A percentile compares a stretch with the other conserved stretches of the same genome.
Evolutionary conservation across 257 asterid species (phyloP).

Genomic region (Solanum microdontum): DNA sequence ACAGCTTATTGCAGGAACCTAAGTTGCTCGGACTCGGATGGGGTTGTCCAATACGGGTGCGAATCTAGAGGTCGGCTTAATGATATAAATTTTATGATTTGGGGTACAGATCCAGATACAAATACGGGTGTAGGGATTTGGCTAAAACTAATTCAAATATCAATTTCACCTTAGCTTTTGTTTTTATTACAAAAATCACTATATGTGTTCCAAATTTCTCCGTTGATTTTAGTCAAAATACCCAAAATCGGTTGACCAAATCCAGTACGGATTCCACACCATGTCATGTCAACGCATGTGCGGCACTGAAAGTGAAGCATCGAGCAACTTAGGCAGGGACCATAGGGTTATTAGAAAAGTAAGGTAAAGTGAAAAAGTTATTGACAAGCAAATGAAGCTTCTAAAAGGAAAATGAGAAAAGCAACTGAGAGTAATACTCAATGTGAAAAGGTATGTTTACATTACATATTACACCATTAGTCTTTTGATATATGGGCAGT

Average conservation of each 20-base stretch:
- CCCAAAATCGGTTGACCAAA: neutral
- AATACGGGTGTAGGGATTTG: neutral
- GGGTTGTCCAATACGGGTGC: neutral
- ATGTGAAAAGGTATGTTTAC: neutral
- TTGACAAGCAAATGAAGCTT: neutral
- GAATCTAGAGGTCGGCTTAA: neutral
- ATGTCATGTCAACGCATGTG: neutral
- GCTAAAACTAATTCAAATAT: neutral
- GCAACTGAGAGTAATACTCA: neutral
- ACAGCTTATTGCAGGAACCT: neutral
- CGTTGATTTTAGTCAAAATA: neutral
- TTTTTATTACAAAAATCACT: neutral
- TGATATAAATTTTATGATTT: neutral
- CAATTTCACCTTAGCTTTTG: neutral
- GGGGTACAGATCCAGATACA: neutral
- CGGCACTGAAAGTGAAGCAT: no score
- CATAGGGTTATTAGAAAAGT: neutral
- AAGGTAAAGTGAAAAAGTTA: neutral
- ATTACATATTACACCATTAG: neutral
- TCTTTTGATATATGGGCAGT: neutral
- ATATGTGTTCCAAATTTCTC: neutral
- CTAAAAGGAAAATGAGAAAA: neutral
- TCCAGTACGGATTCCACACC: neutral
- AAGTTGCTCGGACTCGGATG: neutral
- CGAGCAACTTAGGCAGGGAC: neutral